phyloP scores from a whole-genome alignment of 495 filamentous ascomycete genomes.

The Stereocaulon alpinum region DNA sequence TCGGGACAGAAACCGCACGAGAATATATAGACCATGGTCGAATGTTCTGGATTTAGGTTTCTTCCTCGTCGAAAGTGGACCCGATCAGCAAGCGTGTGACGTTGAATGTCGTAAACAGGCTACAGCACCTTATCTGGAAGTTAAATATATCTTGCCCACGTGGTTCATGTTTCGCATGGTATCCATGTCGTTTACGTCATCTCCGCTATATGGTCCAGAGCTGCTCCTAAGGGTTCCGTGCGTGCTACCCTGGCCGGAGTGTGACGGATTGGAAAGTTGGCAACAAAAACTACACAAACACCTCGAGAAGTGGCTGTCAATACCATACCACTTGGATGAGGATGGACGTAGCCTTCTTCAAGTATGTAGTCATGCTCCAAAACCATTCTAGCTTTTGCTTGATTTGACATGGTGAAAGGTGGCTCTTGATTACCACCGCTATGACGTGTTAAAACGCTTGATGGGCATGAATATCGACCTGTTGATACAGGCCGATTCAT shows the following conservation, averaged over 20 bases:
- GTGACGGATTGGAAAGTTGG: no score
- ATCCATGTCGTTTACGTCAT: neutral
- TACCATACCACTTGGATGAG: neutral
- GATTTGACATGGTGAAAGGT: neutral
- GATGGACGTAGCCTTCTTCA: neutral
- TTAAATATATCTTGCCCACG: neutral
- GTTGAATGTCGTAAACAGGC: neutral
- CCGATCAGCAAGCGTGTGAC: neutral
- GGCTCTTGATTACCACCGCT: neutral
- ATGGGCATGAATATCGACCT: no score
- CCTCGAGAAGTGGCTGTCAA: no score
- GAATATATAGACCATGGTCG: neutral
- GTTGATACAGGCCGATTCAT: no score
- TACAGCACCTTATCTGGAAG: neutral
- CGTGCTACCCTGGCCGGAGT: neutral
- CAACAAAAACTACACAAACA: no score
- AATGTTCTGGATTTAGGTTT: neutral
- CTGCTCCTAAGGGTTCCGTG: constrained; percentile 1
- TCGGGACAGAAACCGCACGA: no score
- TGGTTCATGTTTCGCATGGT: constrained; percentile 7
- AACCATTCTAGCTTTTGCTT: neutral
- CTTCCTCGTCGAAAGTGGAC: neutral
- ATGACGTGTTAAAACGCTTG: neutral
- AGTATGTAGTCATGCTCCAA: neutral
- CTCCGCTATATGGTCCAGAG: constrained; percentile 2